Conservation (phyloP, 306 rosid genomes). For the Acacia confusa region DNA sequence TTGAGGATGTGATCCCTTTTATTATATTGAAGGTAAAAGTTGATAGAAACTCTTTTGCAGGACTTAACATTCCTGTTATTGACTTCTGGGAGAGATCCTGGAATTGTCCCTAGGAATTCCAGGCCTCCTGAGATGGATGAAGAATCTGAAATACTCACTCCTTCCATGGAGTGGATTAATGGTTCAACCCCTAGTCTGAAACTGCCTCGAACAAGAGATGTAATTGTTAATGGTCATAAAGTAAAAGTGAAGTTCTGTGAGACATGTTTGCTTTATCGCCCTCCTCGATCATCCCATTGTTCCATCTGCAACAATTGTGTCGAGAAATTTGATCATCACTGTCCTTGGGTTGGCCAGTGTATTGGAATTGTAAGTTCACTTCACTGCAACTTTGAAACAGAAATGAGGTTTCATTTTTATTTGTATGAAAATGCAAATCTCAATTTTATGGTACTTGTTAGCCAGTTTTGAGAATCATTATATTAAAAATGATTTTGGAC, state of each 20-base stretch:
- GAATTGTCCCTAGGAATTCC: conserved; percentile 84
- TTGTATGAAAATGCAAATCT: neutral
- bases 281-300: conserved; percentile 97
- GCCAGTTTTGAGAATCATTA: conserved; percentile 16
- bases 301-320: conserved; percentile 98
- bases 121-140: conserved; percentile 84
- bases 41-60: conserved; percentile 60
- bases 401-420: conserved; percentile 5
- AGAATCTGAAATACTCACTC: conserved; percentile 52
- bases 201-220: conserved; percentile 86
- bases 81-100: conserved; percentile 95
- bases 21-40: conserved; percentile 30
- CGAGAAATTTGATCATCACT: conserved; percentile 97
- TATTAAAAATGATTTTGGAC: conserved; percentile 10
- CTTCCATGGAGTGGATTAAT: conserved; percentile 98
- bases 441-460: conserved; percentile 21
- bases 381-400: neutral
- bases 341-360: conserved; percentile 99
- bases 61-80: conserved; percentile 74
- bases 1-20: conserved; percentile 18
- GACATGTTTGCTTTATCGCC: conserved; percentile 93
- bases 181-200: conserved; percentile 81
- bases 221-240: conserved; percentile 67
- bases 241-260: conserved; percentile 95
- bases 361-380: conserved; percentile 79